Evolutionary conservation across 257 asterid genomes (phyloP).

Genomic region (Solanum ossicruentum): DNA sequence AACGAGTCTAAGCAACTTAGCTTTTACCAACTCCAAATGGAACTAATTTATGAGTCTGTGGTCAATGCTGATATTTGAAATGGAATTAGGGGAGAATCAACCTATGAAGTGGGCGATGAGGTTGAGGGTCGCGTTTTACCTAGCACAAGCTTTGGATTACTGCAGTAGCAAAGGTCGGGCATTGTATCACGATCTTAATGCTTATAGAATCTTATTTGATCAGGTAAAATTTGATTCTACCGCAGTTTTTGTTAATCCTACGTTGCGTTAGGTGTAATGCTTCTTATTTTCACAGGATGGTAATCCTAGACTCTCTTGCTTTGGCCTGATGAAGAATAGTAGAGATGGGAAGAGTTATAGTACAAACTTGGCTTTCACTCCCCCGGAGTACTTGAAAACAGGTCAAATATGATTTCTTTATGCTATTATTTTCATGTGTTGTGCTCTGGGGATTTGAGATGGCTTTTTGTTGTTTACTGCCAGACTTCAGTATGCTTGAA

Average conservation of each 20-base stretch:
- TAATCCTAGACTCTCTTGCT: constrained; percentile 47
- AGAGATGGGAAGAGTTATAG: constrained; percentile 47
- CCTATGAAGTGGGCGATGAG: constrained; percentile 51
- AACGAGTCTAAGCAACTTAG: no score
- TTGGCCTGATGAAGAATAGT: constrained; percentile 44
- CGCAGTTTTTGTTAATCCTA: not conserved
- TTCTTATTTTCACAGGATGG: constrained; percentile 21
- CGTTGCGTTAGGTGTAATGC: not conserved
- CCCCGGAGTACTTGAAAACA: constrained; percentile 40
- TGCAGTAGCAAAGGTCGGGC: constrained; percentile 41
- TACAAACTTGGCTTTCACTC: constrained; percentile 43
- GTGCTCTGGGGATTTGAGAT: not conserved
- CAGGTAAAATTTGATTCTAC: constrained; percentile 11
- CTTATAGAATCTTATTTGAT: constrained; percentile 39
- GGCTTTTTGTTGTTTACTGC: not conserved
- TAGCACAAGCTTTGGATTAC: constrained; percentile 44
- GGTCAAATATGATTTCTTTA: constrained; percentile 7
- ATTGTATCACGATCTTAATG: constrained; percentile 39
- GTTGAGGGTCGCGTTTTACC: constrained; percentile 32
- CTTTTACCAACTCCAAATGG: not conserved
- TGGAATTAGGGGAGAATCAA: constrained; percentile 32
- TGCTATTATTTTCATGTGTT: not conserved
- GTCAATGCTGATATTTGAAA: not conserved
- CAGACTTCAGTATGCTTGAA: no score
- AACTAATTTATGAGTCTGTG: not conserved